These are phyloP conservation scores for Xylariaceae sp. DNA, from an alignment of 2,329 filamentous ascomycete species.

Conservation along the genomic window DNA sequence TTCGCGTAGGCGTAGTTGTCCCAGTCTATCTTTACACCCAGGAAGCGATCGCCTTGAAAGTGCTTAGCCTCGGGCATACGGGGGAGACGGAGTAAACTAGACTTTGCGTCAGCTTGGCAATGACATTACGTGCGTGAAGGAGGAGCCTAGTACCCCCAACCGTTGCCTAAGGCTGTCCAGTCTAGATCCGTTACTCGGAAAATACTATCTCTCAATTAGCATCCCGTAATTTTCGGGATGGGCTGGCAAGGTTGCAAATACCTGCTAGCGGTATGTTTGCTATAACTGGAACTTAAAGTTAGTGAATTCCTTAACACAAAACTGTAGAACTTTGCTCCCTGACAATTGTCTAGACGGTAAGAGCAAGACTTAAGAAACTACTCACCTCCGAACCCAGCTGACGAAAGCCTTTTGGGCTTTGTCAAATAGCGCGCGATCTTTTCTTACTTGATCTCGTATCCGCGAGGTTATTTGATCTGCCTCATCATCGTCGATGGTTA, in stretches of 20 bases:
- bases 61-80: constrained; percentile 89
- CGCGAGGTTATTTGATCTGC: constrained; percentile 60
- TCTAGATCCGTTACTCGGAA: constrained; percentile 83
- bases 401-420: constrained; percentile 92
- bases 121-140: neutral
- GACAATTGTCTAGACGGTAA: neutral
- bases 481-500: constrained; percentile 66
- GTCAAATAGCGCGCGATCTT: constrained; percentile 71
- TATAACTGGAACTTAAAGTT: constrained; percentile 61
- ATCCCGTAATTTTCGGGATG: neutral
- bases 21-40: constrained; percentile 71
- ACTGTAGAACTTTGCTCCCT: neutral
- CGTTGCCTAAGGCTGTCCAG: constrained; percentile 80
- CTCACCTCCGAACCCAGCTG: constrained; percentile 76
- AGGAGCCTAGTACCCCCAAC: constrained; percentile 66
- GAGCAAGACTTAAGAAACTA: neutral
- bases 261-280: constrained; percentile 85
- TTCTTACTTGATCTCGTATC: constrained; percentile 64
- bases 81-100: constrained; percentile 76
- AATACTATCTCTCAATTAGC: constrained; percentile 54
- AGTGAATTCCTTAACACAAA: neutral
- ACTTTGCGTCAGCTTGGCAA: constrained; percentile 4
- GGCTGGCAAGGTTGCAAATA: neutral
- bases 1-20: constrained; percentile 74
- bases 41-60: constrained; percentile 70